phyloP scores from a whole-genome alignment of 2,329 filamentous ascomycete genomes.

The Ophiosphaerella narmari region DNA sequence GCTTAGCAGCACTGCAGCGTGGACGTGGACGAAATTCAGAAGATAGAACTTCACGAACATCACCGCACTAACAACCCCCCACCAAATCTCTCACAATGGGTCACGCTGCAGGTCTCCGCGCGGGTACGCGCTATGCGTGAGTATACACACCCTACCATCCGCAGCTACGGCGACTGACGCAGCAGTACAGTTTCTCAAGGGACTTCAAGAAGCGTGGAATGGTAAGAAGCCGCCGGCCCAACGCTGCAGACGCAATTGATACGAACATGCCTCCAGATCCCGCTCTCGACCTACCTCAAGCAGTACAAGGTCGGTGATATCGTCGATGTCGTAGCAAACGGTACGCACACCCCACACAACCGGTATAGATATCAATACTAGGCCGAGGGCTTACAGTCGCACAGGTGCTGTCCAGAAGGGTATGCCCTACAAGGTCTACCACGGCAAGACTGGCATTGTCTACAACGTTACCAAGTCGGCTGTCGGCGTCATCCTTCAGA shows the following conservation, averaged over 20 bases:
- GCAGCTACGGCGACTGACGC: conserved; percentile 25
- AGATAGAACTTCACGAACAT: conserved; percentile 7
- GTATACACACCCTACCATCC: conserved; percentile 13
- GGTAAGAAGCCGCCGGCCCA: conserved; percentile 31
- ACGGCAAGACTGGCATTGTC: conserved; percentile 92
- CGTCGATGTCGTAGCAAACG: conserved; percentile 98
- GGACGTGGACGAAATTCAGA: conserved; percentile 4
- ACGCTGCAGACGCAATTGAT: conserved; percentile 21
- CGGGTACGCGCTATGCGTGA: conserved; percentile 50
- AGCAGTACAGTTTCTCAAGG: conserved; percentile 69
- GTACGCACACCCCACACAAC: conserved; percentile 65
- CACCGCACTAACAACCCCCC: conserved; percentile 25
- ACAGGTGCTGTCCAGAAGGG: conserved; percentile 52
- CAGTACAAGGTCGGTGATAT: conserved; percentile 98
- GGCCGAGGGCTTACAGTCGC: conserved; percentile 22
- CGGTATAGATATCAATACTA: conserved; percentile 25
- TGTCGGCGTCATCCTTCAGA: conserved; percentile 95
- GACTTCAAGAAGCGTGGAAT: conserved; percentile 94
- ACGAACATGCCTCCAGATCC: conserved; percentile 58
- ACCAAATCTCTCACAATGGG: conserved; percentile 53
- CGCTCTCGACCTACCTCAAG: conserved; percentile 90
- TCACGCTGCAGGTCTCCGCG: conserved; percentile 56
- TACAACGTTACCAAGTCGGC: conserved; percentile 99
- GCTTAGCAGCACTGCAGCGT: conserved; percentile 5
- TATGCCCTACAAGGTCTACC: conserved; percentile 99